A percentile compares a stretch with the other conserved stretches of the same genome.
phyloP scores from a whole-genome alignment of 164 flowering plant species.

The Amborella trichopoda region DNA sequence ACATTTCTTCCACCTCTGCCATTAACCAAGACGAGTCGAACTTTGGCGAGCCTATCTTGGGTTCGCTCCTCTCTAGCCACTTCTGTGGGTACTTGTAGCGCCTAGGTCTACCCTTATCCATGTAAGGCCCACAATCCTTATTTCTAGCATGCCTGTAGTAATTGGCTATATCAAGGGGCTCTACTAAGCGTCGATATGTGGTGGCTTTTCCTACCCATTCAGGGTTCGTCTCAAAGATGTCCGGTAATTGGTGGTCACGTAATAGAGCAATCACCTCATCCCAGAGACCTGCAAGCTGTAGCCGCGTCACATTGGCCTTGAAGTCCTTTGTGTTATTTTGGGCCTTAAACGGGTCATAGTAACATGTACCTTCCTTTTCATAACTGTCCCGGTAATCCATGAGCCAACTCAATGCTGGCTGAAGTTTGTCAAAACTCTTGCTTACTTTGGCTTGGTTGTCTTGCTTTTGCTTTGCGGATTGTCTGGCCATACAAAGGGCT shows the following conservation, averaged over 20 bases:
- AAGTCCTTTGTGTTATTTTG: slow-evolving; percentile 38
- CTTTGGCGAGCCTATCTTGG: slow-evolving; percentile 3
- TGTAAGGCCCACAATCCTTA: slow-evolving; percentile 59
- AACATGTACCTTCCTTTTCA: slow-evolving; percentile 29
- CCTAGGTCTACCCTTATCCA: slow-evolving; percentile 47
- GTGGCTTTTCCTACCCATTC: slow-evolving; percentile 63
- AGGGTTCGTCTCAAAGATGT: slow-evolving; percentile 34
- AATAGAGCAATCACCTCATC: slow-evolving; percentile 71
- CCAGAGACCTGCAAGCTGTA: slow-evolving; percentile 63
- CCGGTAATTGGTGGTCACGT: slow-evolving; percentile 54
- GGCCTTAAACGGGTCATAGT: slow-evolving; percentile 61
- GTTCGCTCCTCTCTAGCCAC: slow-evolving; percentile 43
- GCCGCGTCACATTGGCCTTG: slow-evolving; percentile 46
- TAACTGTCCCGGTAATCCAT: slow-evolving; percentile 26
- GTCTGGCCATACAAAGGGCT: too few relatives aligned
- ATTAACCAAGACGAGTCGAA: too few relatives aligned
- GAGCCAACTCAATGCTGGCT: too few relatives aligned
- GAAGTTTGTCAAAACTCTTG: too few relatives aligned
- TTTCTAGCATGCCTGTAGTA: slow-evolving; percentile 61
- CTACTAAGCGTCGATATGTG: slow-evolving; percentile 41
- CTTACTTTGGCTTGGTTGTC: too few relatives aligned
- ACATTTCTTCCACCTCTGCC: slow-evolving; percentile 66
- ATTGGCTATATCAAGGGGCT: slow-evolving; percentile 85
- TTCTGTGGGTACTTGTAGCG: slow-evolving; percentile 57
- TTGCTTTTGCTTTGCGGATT: too few relatives aligned